Base-by-base conservation (phyloP, 441 rosid species). In the Metrosideros polymorpha region DNA sequence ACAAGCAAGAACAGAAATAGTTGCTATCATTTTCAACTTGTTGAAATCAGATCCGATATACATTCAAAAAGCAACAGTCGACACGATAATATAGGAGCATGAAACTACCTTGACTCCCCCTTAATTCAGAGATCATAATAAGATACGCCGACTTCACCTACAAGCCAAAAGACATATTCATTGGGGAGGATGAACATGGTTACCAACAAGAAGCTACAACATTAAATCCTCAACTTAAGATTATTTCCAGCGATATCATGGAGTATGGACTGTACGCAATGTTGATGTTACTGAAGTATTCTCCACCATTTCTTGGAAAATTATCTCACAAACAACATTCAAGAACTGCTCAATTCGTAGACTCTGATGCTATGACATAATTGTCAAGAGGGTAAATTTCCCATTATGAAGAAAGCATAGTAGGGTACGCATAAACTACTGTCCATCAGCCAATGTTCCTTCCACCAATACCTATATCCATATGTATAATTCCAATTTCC, bases 121-220 rank as follows among this genome's bases (percentile, higher is more conserved):
- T 93, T 94, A 93, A 93, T 94, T 97, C 99, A 96, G 99, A 92
- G 99, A 94, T 94, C 96, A 94, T 94, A 91, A 92, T 92, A 95
- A 96, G 94, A 94, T 86, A 97, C 96, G 98, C 92, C 99, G 94
- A 95, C 94, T 92, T 97, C 95, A 95, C 99, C 99, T 97, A 97
- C 99, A 97, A 95, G 95, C 90, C 86, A 95, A 93, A 97, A 96
- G 95, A 94, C 93, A 95, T 91, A 93, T 94, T 96, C 88, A 95
- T 92, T 94, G 92, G 95, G 96, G 93, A 93, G 95, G 85, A 92
- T 87, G 94, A 92, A 94, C 91, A 92, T 92, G 86, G 89, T 92
- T 94, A 92, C 93, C 92, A 91, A 85, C 82, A 91, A 90, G 85
- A 89, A 92, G 87, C 92, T 90, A 89, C 91, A 92, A 84, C 83